phyloP scores from a whole-genome alignment of 2,329 filamentous ascomycete genomes.

The Botrytis sinoallii region DNA sequence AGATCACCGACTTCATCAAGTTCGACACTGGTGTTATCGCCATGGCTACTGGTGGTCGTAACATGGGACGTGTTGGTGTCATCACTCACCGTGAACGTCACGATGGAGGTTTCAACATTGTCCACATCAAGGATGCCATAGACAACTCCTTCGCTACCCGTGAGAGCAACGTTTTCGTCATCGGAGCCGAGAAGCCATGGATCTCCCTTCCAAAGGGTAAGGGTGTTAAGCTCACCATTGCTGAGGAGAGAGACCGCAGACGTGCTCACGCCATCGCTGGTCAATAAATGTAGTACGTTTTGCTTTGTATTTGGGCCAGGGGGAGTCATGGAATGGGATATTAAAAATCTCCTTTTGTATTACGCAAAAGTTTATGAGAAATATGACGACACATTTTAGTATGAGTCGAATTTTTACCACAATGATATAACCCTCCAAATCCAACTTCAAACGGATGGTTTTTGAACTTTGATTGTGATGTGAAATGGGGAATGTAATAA shows the following conservation, averaged over 20 bases:
- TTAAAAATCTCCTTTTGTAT: conserved; percentile 29
- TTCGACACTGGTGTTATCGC: conserved; percentile 98
- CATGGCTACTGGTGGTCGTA: conserved; percentile 99
- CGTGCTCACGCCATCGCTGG: conserved; percentile 56
- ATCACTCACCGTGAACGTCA: conserved; percentile 99
- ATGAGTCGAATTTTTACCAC: conserved; percentile 36
- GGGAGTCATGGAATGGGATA: conserved; percentile 35
- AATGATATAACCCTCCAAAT: conserved; percentile 19
- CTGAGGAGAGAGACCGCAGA: conserved; percentile 98
- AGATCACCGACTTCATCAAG: conserved; percentile 96
- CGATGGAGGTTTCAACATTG: conserved; percentile 99
- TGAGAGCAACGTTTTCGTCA: conserved; percentile 99
- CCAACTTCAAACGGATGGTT: not conserved
- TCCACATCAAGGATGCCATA: conserved; percentile 99
- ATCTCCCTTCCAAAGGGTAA: conserved; percentile 99
- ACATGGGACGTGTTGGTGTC: conserved; percentile 99
- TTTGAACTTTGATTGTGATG: not conserved
- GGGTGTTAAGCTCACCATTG: conserved; percentile 99
- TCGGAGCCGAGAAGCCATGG: conserved; percentile 98
- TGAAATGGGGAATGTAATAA: not conserved
- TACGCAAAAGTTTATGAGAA: conserved; percentile 27
- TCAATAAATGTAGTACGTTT: conserved; percentile 35
- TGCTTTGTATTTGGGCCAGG: conserved; percentile 29
- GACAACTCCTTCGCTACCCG: conserved; percentile 99
- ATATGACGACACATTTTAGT: conserved; percentile 32